Base-by-base conservation (phyloP, 306 rosid genomes). In the Phaseolus lunatus region DNA sequence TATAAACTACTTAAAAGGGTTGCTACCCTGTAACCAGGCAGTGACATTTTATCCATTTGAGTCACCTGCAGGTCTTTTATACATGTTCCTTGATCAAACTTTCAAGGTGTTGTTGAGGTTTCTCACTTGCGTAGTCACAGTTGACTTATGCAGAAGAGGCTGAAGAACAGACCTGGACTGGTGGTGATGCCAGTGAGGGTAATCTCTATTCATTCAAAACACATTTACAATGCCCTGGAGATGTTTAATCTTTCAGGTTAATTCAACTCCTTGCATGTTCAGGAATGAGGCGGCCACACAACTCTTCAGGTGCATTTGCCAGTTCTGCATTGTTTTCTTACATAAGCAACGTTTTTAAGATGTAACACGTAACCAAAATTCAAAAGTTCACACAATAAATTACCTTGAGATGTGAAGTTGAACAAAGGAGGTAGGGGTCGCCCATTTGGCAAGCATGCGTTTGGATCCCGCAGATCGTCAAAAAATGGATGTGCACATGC, bases 401-500 rank as follows among this genome's bases (percentile, higher is more conserved):
- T 85, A 94, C 98, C 98, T 89, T 90, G 91, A 50, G 93, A 96
- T 50, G 93, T 86, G 85, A 94, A 94, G 88, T 94, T 74, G 53
- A 90, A 92, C 89, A 94, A 84, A 62, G 94, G 88, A 59, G 97
- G 98, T 20, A 94, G 45, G 12, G 91, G 77, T 80, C 80, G 88
- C 18, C 96, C 98, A 48, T 94, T 89, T 4, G 94, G 98, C 79
- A 94, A 87, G 77, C 84, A 54, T 24, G 83, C 84, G 50, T 87
- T 90, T 33, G 93, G 94, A 68, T 87, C 85, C 72, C 98, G 84
- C 82, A 94, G 90, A 65, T 88, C 97, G 56, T 94, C 94, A 77
- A 94, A 94, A 89, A 94, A 92, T 16, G 97, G 91, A 62, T 92
- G 98, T 0, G 97, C 91, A 72, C 98, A 94, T 18, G 98, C 98